Conservation (phyloP, 805 yeast genomes). For the Myxozyma kluyveri region DNA sequence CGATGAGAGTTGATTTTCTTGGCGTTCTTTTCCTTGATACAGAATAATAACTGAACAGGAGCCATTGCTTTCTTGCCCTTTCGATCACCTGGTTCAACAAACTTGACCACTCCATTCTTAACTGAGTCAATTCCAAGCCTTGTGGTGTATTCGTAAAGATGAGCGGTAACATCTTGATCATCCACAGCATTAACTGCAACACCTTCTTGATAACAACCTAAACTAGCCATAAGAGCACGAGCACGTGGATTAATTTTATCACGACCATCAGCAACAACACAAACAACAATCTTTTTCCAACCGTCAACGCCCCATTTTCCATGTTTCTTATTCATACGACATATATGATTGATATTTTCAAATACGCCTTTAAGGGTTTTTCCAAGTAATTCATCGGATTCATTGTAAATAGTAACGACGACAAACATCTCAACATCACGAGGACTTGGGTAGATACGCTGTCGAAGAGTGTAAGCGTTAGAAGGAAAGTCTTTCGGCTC, state of each 20-base stretch:
- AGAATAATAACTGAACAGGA: constrained; percentile 63
- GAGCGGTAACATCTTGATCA: constrained; percentile 76
- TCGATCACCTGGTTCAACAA: constrained; percentile 40
- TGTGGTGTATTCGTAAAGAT: constrained; percentile 89
- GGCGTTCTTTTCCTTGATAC: constrained; percentile 60
- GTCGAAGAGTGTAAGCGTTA: constrained; percentile 76
- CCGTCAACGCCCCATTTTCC: constrained; percentile 84
- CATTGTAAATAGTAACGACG: constrained; percentile 87
- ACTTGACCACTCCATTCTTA: constrained; percentile 50
- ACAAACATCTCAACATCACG: constrained; percentile 82
- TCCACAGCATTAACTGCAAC: constrained; percentile 90
- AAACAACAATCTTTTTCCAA: constrained; percentile 91
- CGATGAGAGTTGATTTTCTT: constrained; percentile 66
- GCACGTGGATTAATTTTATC: constrained; percentile 76
- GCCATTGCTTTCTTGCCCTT: constrained; percentile 47
- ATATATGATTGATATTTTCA: constrained; percentile 75
- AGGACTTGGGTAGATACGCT: constrained; percentile 60
- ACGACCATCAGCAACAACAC: constrained; percentile 90
- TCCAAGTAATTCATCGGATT: constrained; percentile 76
- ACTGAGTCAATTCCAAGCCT: constrained; percentile 75
- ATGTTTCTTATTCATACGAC: constrained; percentile 56
- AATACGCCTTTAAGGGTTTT: constrained; percentile 87
- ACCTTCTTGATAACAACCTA: constrained; percentile 93
- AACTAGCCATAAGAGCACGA: constrained; percentile 72
- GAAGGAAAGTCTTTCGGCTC: constrained; percentile 70